These are phyloP conservation scores for Trichophyton verrucosum DNA, from an alignment of 2,329 filamentous ascomycete genomes.

Conservation along the genomic window DNA sequence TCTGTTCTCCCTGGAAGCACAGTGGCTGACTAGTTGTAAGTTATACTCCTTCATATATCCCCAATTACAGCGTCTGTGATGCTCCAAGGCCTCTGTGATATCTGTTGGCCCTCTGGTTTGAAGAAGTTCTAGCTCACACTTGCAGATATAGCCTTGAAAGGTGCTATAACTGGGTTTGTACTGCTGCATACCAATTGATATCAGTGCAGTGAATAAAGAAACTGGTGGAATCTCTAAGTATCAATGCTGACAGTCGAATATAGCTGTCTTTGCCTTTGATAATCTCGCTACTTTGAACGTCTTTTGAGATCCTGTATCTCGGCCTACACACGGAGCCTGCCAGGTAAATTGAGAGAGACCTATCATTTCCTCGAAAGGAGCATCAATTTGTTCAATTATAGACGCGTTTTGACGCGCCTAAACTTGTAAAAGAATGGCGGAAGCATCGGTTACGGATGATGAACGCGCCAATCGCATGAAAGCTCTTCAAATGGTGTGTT, in stretches of 20 bases:
- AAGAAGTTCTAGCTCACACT: background rate
- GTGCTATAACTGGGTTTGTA: background rate
- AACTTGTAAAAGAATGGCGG: slow-evolving; percentile 7
- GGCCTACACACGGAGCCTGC: background rate
- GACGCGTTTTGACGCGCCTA: background rate
- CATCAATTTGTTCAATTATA: background rate
- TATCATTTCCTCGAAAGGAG: background rate
- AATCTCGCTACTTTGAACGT: background rate
- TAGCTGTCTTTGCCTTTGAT: background rate
- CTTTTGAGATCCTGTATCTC: background rate
- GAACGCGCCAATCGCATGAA: slow-evolving; percentile 16
- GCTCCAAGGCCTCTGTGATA: background rate
- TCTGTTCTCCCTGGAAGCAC: background rate
- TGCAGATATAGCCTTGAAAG: background rate
- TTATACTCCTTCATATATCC: background rate
- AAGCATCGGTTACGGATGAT: slow-evolving; percentile 9
- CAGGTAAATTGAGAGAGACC: background rate
- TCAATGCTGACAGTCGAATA: background rate
- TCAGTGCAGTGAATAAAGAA: background rate
- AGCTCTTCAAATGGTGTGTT: slow-evolving; percentile 21
- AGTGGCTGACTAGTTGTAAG: background rate
- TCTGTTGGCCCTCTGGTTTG: background rate
- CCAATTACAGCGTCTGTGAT: background rate
- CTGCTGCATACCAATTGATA: background rate
- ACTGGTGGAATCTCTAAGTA: background rate